Percentiles rank a stretch among this genome's conserved stretches.
These are phyloP conservation scores for Monosporozyma yasuniensis DNA, from an alignment of 805 yeast genomes.

Conservation along the genomic window DNA sequence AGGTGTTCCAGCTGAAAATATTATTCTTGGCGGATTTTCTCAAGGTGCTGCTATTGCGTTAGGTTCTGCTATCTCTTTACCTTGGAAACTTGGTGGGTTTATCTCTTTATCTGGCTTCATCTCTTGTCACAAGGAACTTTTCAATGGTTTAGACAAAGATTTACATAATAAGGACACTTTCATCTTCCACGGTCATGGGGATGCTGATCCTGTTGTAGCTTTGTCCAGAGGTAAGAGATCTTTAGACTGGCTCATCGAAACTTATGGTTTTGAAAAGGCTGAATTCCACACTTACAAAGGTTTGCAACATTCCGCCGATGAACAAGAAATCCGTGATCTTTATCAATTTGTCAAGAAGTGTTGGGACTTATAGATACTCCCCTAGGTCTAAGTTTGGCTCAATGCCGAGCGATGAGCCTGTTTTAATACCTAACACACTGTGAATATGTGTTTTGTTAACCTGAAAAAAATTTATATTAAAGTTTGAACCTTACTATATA, in stretches of 20 bases:
- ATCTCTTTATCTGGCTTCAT: slow-evolving; percentile 68
- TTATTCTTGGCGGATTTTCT: slow-evolving; percentile 90
- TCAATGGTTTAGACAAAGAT: slow-evolving; percentile 10
- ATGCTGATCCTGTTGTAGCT: slow-evolving; percentile 56
- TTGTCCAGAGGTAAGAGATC: slow-evolving; percentile 30
- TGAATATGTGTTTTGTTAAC: background rate
- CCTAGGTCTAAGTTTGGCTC: no score
- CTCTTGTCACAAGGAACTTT: slow-evolving; percentile 11
- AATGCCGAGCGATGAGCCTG: no score
- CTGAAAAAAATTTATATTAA: background rate
- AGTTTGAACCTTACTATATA: background rate
- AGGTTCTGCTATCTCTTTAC: slow-evolving; percentile 46
- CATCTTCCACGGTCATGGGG: slow-evolving; percentile 84
- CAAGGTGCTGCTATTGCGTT: slow-evolving; percentile 85
- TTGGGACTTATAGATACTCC: slow-evolving; percentile 2
- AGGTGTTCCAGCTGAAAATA: slow-evolving; percentile 53
- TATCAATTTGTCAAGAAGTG: slow-evolving; percentile 33
- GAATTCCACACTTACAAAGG: slow-evolving; percentile 50
- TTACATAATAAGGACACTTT: slow-evolving; percentile 53
- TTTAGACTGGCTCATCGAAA: slow-evolving; percentile 34
- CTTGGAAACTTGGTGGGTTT: slow-evolving; percentile 67
- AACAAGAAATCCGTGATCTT: slow-evolving; percentile 56
- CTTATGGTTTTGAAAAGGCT: slow-evolving; percentile 37
- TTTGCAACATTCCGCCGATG: slow-evolving; percentile 58
- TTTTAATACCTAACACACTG: background rate